Conservation (phyloP, 169 alveolate species). For the Plasmodium inui region DNA sequence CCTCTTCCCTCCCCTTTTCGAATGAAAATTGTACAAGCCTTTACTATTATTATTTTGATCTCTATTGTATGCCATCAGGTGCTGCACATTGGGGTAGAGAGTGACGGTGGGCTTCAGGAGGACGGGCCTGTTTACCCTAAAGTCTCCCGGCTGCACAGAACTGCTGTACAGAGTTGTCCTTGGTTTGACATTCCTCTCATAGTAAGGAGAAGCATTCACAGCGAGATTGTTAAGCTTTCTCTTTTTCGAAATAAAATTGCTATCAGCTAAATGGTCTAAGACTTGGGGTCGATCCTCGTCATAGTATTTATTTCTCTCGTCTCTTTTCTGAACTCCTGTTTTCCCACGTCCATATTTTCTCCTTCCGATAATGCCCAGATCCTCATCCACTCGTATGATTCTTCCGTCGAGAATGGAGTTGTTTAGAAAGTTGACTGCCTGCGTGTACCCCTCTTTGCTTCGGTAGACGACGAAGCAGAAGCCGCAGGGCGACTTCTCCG, state of each 20-base stretch:
- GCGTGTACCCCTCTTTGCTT: constrained; percentile 78
- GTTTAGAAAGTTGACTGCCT: constrained; percentile 80
- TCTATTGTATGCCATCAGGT: constrained; percentile 18
- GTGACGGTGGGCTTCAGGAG: constrained; percentile 35
- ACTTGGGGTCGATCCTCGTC: constrained; percentile 71
- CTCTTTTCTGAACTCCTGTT: constrained; percentile 85
- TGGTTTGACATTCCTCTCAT: constrained; percentile 58
- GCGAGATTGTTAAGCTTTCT: constrained; percentile 24
- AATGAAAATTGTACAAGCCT: constrained; percentile 10
- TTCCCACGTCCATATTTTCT: constrained; percentile 85
- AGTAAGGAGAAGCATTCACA: neutral
- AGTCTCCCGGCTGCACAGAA: neutral
- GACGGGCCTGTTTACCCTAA: neutral
- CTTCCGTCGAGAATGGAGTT: constrained; percentile 86
- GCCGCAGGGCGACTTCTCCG: constrained; percentile 84
- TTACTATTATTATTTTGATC: constrained; percentile 12
- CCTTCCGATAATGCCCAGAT: constrained; percentile 81
- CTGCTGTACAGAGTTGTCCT: neutral
- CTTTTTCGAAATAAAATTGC: constrained; percentile 26
- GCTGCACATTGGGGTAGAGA: constrained; percentile 55
- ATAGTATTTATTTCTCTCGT: constrained; percentile 72
- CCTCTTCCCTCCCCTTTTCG: constrained; percentile 14
- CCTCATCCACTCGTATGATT: constrained; percentile 85
- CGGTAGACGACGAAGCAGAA: constrained; percentile 84
- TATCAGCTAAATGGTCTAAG: constrained; percentile 25